phyloP scores from a whole-genome alignment of 2,329 filamentous ascomycete species.

The Dactylonectria estremocensis region DNA sequence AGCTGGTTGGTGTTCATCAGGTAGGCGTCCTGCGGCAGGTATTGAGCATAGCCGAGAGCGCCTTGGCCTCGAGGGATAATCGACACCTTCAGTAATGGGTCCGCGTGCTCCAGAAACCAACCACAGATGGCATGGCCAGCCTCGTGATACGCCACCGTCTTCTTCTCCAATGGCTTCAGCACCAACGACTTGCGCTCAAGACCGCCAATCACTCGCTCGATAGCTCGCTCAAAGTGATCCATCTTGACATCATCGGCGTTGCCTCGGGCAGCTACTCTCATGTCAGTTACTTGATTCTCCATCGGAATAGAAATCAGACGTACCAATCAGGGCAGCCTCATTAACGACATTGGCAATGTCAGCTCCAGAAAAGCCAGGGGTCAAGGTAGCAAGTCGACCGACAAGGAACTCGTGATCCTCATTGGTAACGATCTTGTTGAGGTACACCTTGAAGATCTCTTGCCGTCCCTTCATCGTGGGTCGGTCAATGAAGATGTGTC shows the following conservation, averaged over 20 bases:
- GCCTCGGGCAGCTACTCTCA: slow-evolving; percentile 79
- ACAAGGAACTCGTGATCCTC: slow-evolving; percentile 91
- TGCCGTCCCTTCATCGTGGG: slow-evolving; percentile 97
- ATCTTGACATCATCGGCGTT: slow-evolving; percentile 87
- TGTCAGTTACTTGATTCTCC: slow-evolving; percentile 32
- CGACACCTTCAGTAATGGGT: slow-evolving; percentile 96
- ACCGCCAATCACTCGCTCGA: slow-evolving; percentile 96
- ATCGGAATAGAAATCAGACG: slow-evolving; percentile 51
- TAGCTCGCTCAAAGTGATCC: slow-evolving; percentile 95
- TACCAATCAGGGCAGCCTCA: slow-evolving; percentile 96
- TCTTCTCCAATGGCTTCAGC: slow-evolving; percentile 93
- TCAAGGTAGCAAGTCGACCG: slow-evolving; percentile 91
- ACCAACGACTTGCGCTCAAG: slow-evolving; percentile 98
- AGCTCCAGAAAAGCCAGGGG: slow-evolving; percentile 95
- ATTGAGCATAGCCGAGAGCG: slow-evolving; percentile 95
- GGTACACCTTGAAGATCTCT: slow-evolving; percentile 95
- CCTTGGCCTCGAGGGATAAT: slow-evolving; percentile 98
- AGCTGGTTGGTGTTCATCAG: slow-evolving; percentile 96
- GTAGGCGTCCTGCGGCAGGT: slow-evolving; percentile 94
- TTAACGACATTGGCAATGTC: slow-evolving; percentile 99
- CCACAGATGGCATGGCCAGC: slow-evolving; percentile 98
- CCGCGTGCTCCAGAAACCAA: slow-evolving; percentile 97
- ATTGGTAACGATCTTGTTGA: slow-evolving; percentile 93
- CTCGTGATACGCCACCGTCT: slow-evolving; percentile 97
- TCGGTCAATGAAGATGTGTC: slow-evolving; percentile 94